Base-by-base conservation (phyloP, 2,329 filamentous ascomycete genomes). In the Zalaria sp. region DNA sequence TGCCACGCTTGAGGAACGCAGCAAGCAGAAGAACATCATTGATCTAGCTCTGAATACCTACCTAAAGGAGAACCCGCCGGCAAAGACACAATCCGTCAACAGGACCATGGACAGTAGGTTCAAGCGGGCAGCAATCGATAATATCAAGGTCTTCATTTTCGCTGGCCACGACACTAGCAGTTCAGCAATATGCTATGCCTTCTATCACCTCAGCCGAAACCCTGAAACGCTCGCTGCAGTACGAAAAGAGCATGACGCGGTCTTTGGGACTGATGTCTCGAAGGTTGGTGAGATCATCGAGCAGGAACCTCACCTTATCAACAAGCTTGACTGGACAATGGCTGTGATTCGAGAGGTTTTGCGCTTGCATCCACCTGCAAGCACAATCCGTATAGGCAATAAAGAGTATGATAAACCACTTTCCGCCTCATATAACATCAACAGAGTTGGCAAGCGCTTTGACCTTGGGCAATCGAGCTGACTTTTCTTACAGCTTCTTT, bases 301-400 rank as follows among this genome's bases (percentile, higher is more conserved):
- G 29, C 47, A 59, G 2, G 57, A 70, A 26, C 64, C 69, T 1
- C 53, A 61, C 26, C 57, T 69, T 3, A 58, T 77, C 39, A 72
- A 70, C 52, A 58, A 64, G 35, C 59, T 77, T 25, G 60, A 64
- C 0, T 75, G 72, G 51, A 72, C 71, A 3, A 57, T 56, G 4
- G 71, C 70, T 26, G 62, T 73, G 5, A 62, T 73, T 46, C 71
- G 71, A 44, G 73, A 77, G 53, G 62, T 64, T 1, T 58, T 77
- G 3, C 63, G 73, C 4, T 50, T 76, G 29, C 72, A 66, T 47
- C 68, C 71, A 0, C 65, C 72, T 1, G 71, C 57, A 0, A 64
- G 62, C 18, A 64, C 63, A 2, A 59, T 66, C 25, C 63, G 70
- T 18, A 38, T 44, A 10, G 61, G 60, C 5, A 43, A 47, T 8